Evolutionary conservation across 208 protist species (phyloP).

Genomic region (Crithidia mellificae): DNA sequence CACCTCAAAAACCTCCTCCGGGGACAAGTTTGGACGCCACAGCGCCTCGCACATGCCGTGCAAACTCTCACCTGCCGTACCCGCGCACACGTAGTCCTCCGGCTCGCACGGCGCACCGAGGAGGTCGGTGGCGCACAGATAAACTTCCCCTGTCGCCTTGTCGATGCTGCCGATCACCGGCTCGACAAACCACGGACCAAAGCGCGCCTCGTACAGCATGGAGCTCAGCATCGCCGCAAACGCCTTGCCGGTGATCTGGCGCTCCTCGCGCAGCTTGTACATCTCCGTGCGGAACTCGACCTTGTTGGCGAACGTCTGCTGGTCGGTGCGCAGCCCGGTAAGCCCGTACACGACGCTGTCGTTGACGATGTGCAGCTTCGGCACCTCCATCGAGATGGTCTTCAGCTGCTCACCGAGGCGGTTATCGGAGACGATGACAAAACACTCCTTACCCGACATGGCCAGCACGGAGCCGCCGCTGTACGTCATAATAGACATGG

Average conservation of each 20-base stretch:
- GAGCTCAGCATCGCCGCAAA: constrained; percentile 78
- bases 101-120: constrained; percentile 94
- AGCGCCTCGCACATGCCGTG: constrained; percentile 98
- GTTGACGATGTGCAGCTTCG: constrained; percentile 96
- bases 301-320: constrained; percentile 95
- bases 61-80: constrained; percentile 95
- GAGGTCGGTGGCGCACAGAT: constrained; percentile 95
- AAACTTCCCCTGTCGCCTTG: constrained; percentile 93
- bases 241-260: constrained; percentile 87
- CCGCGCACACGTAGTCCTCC: constrained; percentile 97
- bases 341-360: constrained; percentile 95
- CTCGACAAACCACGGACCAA: constrained; percentile 98
- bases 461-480: constrained; percentile 97
- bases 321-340: constrained; percentile 96
- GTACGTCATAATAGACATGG: constrained; percentile 94
- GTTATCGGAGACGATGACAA: constrained; percentile 97
- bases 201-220: constrained; percentile 94
- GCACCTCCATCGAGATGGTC: constrained; percentile 95
- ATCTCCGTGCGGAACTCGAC: constrained; percentile 88
- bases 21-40: constrained; percentile 92
- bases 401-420: constrained; percentile 96
- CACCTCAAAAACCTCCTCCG: constrained; percentile 98
- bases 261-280: constrained; percentile 91
- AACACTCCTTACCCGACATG: constrained; percentile 98
- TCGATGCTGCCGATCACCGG: constrained; percentile 98